Base-by-base conservation (phyloP, 2,329 filamentous ascomycete species). In the Phoma sp. region DNA sequence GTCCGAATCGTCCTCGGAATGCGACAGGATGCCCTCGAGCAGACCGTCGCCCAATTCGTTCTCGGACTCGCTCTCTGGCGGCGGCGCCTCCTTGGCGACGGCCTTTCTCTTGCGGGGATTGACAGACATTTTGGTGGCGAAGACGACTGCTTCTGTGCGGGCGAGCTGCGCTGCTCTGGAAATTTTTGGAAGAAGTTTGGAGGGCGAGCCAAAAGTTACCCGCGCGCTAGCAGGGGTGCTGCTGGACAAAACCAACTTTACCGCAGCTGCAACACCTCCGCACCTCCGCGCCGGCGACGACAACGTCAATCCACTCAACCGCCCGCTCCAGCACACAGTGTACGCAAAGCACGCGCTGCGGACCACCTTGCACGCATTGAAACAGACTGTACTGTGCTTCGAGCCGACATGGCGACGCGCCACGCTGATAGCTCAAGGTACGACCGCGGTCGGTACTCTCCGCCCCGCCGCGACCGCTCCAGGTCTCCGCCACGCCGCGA, bases 341-440 rank as follows among this genome's bases (percentile, higher is more conserved):
- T 41, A 30, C 32, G 10, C 32, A 33, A n/a, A 11, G 9, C 32
- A 11, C 32, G 13, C 32, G 13, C 32, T 33, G 7, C 7, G 5
- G 7, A 33, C 32, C 4, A 33, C 32, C 9, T 18, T 32, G n/a
- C n/a, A 39, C 35, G 22, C 27, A 32, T 10, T 13, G 9, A 39
- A 14, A 11, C 22, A 29, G n/a, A 55, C 53, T 68, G 68, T 67
- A 69, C 59, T 52, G 52, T 54, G 56, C 61, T 63, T 54, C 54
- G 58, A 63, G 60, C 61, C 61, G 56, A 58, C 60, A 75, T 75
- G 72, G 69, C 71, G 76, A 81, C 81, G 76, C 82, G 81, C 80
- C 82, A 81, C 86, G 91, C 89, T 83, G 87, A 89, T 77, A 86
- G 87, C 72, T 87, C 86, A 79, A 89, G 86, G 79, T 85, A 70